Evolutionary conservation across 257 asterid genomes (phyloP).

Genomic region (Solanum rostratum): DNA sequence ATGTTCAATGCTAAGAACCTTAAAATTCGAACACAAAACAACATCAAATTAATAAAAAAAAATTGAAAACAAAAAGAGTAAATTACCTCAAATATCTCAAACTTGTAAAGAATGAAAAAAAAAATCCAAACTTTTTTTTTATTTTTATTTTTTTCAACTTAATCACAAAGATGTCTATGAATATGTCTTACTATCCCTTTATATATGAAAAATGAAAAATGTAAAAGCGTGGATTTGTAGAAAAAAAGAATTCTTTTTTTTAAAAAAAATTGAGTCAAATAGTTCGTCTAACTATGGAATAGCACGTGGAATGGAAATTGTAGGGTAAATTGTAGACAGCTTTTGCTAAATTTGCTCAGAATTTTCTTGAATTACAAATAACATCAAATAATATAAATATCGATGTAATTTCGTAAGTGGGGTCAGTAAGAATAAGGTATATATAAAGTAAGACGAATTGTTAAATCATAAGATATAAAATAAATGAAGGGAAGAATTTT

Average conservation of each 20-base stretch:
- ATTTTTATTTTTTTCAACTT: neutral
- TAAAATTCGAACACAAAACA: neutral
- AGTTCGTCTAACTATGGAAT: constrained; percentile 19
- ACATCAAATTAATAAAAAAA: neutral
- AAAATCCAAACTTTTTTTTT: neutral
- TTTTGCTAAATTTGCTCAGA: neutral
- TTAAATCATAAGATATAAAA: too few species aligned
- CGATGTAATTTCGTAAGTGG: too few species aligned
- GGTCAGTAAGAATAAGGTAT: too few species aligned
- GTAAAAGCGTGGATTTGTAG: neutral
- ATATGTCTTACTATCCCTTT: neutral
- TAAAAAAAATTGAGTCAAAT: constrained; percentile 3
- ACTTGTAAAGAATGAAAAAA: neutral
- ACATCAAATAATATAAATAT: too few species aligned
- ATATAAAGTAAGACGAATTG: too few species aligned
- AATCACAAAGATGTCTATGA: neutral
- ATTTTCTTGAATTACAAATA: neutral
- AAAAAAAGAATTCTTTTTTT: neutral
- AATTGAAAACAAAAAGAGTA: neutral
- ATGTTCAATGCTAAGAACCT: neutral
- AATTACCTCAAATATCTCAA: neutral
- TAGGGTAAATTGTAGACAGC: neutral
- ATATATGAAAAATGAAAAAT: neutral
- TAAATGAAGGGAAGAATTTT: too few species aligned
- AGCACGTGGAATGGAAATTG: constrained; percentile 19